phyloP scores from a whole-genome alignment of 805 yeast species.

The Pichia exigua region DNA sequence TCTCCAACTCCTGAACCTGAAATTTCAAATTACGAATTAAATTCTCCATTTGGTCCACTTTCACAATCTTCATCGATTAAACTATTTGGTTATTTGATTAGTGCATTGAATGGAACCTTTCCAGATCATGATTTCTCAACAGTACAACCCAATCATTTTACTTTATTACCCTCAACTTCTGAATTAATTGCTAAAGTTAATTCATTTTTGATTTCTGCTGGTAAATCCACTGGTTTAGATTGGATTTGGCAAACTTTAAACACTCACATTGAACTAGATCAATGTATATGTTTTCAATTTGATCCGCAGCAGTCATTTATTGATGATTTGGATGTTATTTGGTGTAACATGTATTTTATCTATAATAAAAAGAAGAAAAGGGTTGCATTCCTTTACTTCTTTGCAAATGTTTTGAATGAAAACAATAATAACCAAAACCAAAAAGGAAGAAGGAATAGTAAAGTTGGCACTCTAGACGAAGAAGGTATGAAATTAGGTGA shows the following conservation, averaged over 20 bases:
- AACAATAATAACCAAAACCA: neutral
- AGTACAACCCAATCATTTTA: constrained; percentile 71
- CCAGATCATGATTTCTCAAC: constrained; percentile 94
- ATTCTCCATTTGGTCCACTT: constrained; percentile 85
- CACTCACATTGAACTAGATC: constrained; percentile 67
- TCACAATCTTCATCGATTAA: constrained; percentile 79
- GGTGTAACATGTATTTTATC: constrained; percentile 86
- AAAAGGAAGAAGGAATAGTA: constrained; percentile 25
- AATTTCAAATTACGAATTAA: constrained; percentile 1
- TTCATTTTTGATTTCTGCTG: constrained; percentile 63
- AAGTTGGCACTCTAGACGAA: constrained; percentile 27
- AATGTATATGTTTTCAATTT: constrained; percentile 57
- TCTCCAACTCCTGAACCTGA: constrained; percentile 23
- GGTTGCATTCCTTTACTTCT: constrained; percentile 77
- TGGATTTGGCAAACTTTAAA: constrained; percentile 89
- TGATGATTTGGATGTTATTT: constrained; percentile 53
- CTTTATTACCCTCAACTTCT: constrained; percentile 41
- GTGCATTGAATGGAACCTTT: constrained; percentile 82
- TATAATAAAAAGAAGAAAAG: constrained; percentile 87
- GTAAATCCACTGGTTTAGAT: constrained; percentile 42
- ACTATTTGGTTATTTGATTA: constrained; percentile 84
- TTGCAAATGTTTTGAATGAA: constrained; percentile 33
- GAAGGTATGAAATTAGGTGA: constrained; percentile 22
- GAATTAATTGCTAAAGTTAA: constrained; percentile 62
- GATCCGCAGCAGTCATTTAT: constrained; percentile 56